Evolutionary conservation across 2,329 filamentous ascomycete species (phyloP), one percentile per base, ranked within the genome.

Genomic region (Coniochaeta sp.): DNA sequence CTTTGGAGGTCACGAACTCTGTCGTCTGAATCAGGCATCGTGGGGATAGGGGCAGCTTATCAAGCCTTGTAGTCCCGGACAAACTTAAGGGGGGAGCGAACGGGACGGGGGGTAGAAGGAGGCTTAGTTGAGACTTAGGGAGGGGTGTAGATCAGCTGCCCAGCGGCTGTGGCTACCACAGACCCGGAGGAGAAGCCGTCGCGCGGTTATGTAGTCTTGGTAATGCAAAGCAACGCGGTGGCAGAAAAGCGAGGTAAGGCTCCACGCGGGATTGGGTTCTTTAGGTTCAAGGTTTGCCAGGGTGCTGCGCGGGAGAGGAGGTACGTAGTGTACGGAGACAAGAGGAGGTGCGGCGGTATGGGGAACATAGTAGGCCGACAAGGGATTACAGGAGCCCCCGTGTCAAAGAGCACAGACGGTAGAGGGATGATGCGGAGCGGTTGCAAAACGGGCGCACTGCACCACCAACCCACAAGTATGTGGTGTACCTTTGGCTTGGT

Each of bases 371-470:
- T 4, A 38, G 34, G 14, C 9, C 7, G 52, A 36, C 54, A 56
- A 34, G 28, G 54, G 54, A 30, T 38, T 38, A 36, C 54, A 38
- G 34, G 2, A 56, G 54, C 30, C 54, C 54, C 54, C 54, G 54
- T 34, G 22, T 28, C 54, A 34, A 12, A 38, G 54, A 56, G 54
- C 34, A 56, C 54, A 36, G 34, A 56, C 54, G 22, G 24, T 10
- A 26, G 22, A 56, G 22, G 54, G 19, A 56, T 24, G 30, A 56
- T 56, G 54, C 54, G 54, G 28, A 56, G 54, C 54, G 30, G 54
- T 56, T 56, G 30, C 54, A 56, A 38, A 56, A 38, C 34, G 54
- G 47, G 47, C 34, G 54, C 54, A 56, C 54, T 56, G 54, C 54
- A 56, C 28, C 54, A 47, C 40, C 19, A 47, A 47, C 22, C n/a